Base-by-base conservation (phyloP, 140 eudicot species). In the Ambrosia hybrid region DNA sequence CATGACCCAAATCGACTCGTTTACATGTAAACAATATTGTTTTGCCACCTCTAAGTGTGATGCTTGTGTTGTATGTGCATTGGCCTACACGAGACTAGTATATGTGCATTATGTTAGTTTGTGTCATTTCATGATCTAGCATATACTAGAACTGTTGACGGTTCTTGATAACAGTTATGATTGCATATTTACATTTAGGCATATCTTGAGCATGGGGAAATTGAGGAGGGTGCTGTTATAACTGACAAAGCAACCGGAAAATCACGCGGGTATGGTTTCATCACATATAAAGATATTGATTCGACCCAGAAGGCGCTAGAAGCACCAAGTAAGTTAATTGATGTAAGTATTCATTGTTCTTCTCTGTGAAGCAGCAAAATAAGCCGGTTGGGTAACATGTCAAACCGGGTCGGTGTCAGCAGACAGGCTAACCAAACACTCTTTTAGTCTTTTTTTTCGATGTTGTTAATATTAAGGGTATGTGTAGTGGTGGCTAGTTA, bases 231-330 rank as follows among this genome's bases (percentile, higher is more conserved):
- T 57, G 87, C 86, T 52, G 95, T 88, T 78, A 85, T 88, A 60
- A 39, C 70, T 37, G 95, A 88, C 78, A 85, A 85, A 83, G 75
- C 68, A 59, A 88, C 83, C 34, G 95, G 91, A 67, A 88, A 83
- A 59, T 88, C 95, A 12, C 95, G 91, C 75, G 95, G 95, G 51
- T 85, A 85, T 83, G 95, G 95, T 68, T 88, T 88, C 61, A 78
- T 88, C 33, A 88, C 95, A 11, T 88, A 60, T 81, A 88, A 83
- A 79, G 82, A 81, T 67, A 77, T 88, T 76, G 85, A 79, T 67
- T 73, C 95, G 15, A 80, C 91, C 53, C 76, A 86, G 79, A 67
- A 41, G 43, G 95, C 95, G 71, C 64, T 88, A 41, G 81, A 74
- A 77, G 87, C 89, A 36, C 91, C 95, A 1, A 88, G 85, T 73